Conservation (phyloP, 768 basidiomycete species). For the Calocybe cyanea region DNA sequence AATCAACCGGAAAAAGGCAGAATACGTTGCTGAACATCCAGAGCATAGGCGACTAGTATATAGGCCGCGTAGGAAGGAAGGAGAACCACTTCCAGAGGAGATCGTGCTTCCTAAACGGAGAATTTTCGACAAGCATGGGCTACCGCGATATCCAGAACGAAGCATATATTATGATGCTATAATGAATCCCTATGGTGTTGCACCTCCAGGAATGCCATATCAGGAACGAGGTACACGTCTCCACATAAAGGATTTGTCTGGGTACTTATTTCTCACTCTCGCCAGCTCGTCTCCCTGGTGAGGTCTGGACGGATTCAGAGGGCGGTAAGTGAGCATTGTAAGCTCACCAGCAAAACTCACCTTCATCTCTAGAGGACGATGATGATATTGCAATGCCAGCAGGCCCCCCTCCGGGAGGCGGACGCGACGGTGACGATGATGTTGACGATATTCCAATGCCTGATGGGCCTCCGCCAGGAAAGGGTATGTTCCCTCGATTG, state of each 20-base stretch:
- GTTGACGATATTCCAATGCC: constrained; percentile 86
- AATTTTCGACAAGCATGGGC: constrained; percentile 77
- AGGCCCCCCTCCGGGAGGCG: constrained; percentile 56
- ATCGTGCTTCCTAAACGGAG: constrained; percentile 50
- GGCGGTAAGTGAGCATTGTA: constrained; percentile 24
- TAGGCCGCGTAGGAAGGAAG: constrained; percentile 45
- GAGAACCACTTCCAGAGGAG: constrained; percentile 37
- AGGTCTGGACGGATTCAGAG: constrained; percentile 56
- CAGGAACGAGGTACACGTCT: constrained; percentile 62
- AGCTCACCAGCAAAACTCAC: constrained; percentile 5
- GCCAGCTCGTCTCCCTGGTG: constrained; percentile 53
- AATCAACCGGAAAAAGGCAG: constrained; percentile 84
- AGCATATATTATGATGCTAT: constrained; percentile 91
- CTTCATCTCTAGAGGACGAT: constrained; percentile 28
- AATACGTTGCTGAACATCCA: constrained; percentile 90
- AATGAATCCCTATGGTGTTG: constrained; percentile 90
- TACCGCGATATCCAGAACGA: constrained; percentile 86
- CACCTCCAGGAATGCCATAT: constrained; percentile 98
- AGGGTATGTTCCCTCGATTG: constrained; percentile 15
- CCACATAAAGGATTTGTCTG: constrained; percentile 25
- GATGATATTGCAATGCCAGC: constrained; percentile 66
- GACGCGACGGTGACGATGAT: constrained; percentile 50
- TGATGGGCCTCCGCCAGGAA: constrained; percentile 71
- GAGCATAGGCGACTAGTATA: constrained; percentile 88
- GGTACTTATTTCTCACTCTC: background rate